These are phyloP conservation scores for Phialocephala sp. DNA, from an alignment of 2,329 filamentous ascomycete genomes.

Conservation along the genomic window DNA sequence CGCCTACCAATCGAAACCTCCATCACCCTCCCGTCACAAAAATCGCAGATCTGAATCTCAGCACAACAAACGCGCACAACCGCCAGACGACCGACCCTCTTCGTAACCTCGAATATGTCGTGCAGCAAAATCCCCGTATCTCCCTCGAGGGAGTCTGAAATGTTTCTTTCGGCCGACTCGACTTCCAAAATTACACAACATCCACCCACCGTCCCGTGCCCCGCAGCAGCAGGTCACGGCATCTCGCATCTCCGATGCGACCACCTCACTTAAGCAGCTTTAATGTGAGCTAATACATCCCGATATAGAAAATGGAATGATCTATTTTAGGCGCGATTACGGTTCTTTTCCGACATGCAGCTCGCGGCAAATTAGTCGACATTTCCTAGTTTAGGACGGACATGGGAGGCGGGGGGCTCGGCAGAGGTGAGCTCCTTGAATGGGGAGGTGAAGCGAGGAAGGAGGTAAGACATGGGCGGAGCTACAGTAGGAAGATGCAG, in stretches of 20 bases:
- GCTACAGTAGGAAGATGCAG: neutral
- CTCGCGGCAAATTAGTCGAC: constrained; percentile 10
- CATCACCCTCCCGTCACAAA: neutral
- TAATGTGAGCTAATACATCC: constrained; percentile 6
- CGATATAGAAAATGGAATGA: constrained; percentile 1
- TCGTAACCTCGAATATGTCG: neutral
- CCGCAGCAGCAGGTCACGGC: neutral
- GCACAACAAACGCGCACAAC: neutral
- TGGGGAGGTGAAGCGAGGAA: neutral
- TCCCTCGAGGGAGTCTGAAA: no score
- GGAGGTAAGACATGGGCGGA: neutral
- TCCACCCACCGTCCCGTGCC: neutral
- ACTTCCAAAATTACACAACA: neutral
- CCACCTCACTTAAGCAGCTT: neutral
- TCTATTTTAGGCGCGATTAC: constrained; percentile 7
- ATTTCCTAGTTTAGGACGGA: neutral
- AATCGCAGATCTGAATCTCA: neutral
- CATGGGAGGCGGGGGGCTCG: neutral
- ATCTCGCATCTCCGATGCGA: neutral
- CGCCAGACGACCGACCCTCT: neutral
- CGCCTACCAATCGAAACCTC: constrained; percentile 12
- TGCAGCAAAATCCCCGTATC: neutral
- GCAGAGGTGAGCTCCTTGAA: neutral
- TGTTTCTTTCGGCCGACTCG: constrained; percentile 1
- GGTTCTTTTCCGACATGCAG: neutral